Conservation (phyloP, 2,329 filamentous ascomycete genomes). For the Karstenula rhodostoma region DNA sequence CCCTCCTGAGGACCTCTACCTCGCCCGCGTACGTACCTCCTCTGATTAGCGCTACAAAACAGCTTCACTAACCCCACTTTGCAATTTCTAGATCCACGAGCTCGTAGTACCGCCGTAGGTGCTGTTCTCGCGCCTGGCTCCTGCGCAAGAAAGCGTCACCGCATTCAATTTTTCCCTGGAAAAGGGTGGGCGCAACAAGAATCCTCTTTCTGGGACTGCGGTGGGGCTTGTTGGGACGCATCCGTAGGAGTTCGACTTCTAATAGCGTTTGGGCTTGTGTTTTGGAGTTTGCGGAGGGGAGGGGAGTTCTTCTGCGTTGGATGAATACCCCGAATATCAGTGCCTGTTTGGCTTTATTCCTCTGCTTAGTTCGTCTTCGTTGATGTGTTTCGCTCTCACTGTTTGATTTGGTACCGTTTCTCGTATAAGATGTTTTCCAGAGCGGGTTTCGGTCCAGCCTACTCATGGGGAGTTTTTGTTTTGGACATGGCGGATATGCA, state of each 20-base stretch:
- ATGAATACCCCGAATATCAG: neutral
- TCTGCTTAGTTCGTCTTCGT: neutral
- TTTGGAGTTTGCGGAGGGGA: neutral
- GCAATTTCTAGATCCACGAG: neutral
- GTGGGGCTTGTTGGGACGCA: slow-evolving; percentile 89
- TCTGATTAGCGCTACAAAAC: neutral
- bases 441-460: no score
- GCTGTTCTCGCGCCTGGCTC: no score
- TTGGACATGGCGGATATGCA: no score
- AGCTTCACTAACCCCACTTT: neutral
- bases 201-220: slow-evolving; percentile 84
- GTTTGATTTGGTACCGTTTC: neutral
- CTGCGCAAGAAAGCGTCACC: slow-evolving; percentile 95
- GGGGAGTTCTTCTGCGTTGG: neutral
- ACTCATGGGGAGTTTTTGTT: no score
- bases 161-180: slow-evolving; percentile 89
- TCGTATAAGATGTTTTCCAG: neutral
- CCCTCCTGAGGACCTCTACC: neutral
- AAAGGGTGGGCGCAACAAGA: slow-evolving; percentile 75
- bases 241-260: slow-evolving; percentile 90
- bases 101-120: no score
- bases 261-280: slow-evolving; percentile 58
- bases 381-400: neutral
- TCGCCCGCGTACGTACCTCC: neutral
- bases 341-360: neutral